Conservation (phyloP, 2,329 filamentous ascomycete genomes). For the Beauveria asiatica region DNA sequence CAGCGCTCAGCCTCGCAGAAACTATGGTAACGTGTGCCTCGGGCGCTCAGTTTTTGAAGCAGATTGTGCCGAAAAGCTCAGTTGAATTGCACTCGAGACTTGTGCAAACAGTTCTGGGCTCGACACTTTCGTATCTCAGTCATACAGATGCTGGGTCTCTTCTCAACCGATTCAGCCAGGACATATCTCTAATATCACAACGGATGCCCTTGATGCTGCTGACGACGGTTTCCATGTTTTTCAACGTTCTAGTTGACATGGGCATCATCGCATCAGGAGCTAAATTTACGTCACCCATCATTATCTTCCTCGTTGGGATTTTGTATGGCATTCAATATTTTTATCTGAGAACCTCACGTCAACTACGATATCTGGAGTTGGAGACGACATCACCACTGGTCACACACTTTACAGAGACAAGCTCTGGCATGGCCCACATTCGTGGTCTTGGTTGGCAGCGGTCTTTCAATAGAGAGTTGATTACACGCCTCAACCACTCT, state of each 20-base stretch:
- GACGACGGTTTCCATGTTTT: slow-evolving; percentile 17
- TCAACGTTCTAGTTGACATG: slow-evolving; percentile 13
- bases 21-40: not conserved
- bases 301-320: slow-evolving; percentile 17
- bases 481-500: slow-evolving; percentile 39
- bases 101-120: not conserved
- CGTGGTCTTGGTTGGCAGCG: slow-evolving; percentile 46
- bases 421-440: slow-evolving; percentile 37
- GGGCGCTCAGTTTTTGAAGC: not conserved
- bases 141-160: not conserved
- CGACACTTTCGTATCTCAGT: slow-evolving; percentile 15
- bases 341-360: slow-evolving; percentile 28
- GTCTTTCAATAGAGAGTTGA: slow-evolving; percentile 32
- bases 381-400: slow-evolving; percentile 27
- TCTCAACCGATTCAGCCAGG: slow-evolving; percentile 19
- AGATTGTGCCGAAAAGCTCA: slow-evolving; percentile 1
- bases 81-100: not conserved
- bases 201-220: slow-evolving; percentile 19
- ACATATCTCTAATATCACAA: slow-evolving; percentile 20
- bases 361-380: slow-evolving; percentile 28
- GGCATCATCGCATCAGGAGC: slow-evolving; percentile 17
- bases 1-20: not conserved
- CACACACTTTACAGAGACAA: slow-evolving; percentile 32
- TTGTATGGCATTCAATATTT: slow-evolving; percentile 23
- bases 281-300: slow-evolving; percentile 21